Evolutionary conservation across 1,139 yeast genomes (phyloP).

Genomic region (Diutina siamensis): DNA sequence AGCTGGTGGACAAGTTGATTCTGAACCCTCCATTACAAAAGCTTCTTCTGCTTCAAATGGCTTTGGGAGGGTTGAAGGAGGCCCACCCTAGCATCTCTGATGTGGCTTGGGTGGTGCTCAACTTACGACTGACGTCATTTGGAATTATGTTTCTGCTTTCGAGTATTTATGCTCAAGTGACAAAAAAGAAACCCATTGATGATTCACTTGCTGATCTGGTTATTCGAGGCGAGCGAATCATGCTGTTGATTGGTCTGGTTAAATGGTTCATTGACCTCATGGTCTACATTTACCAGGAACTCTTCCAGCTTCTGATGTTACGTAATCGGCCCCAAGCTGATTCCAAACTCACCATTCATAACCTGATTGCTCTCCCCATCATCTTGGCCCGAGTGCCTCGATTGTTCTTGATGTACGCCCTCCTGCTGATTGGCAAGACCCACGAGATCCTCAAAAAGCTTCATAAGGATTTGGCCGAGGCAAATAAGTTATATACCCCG

Average conservation of each 20-base stretch:
- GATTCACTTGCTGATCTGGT: slow-evolving; percentile 45
- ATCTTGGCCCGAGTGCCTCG: slow-evolving; percentile 61
- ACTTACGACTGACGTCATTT: slow-evolving; percentile 60
- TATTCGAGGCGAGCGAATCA: slow-evolving; percentile 43
- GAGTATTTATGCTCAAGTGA: slow-evolving; percentile 45
- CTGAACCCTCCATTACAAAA: slow-evolving; percentile 68
- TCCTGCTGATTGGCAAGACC: slow-evolving; percentile 58
- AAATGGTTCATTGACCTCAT: slow-evolving; percentile 72
- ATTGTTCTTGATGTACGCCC: slow-evolving; percentile 53
- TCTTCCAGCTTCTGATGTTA: slow-evolving; percentile 28
- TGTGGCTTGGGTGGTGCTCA: slow-evolving; percentile 58
- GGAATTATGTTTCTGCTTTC: slow-evolving; percentile 66
- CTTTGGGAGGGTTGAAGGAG: slow-evolving; percentile 45
- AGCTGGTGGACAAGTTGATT: slow-evolving; percentile 58
- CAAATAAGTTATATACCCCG: slow-evolving; percentile 35
- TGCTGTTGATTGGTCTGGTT: slow-evolving; percentile 59
- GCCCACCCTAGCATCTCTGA: slow-evolving; percentile 40
- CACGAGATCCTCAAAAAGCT: slow-evolving; percentile 44
- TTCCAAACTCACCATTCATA: slow-evolving; percentile 18
- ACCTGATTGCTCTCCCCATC: slow-evolving; percentile 38
- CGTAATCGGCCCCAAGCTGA: slow-evolving; percentile 12
- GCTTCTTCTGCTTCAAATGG: slow-evolving; percentile 50
- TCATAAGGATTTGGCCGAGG: slow-evolving; percentile 29
- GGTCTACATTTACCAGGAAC: slow-evolving; percentile 56
- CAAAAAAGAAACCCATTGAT: slow-evolving; percentile 36